These are phyloP conservation scores for Stentor coeruleus DNA, from an alignment of 73 alveolate genomes.

Conservation along the genomic window DNA sequence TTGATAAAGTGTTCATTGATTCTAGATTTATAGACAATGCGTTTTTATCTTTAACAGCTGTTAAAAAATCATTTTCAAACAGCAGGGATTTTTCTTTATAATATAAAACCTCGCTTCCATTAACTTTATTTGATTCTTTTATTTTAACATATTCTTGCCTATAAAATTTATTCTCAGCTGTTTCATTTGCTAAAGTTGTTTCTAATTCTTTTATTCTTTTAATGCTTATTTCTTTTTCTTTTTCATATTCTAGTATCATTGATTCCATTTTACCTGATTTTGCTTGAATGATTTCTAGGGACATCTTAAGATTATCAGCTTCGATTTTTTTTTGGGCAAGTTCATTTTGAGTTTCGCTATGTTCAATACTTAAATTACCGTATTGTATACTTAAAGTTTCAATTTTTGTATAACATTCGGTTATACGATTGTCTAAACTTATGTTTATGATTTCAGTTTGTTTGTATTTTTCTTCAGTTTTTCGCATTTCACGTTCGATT, in stretches of 20 bases:
- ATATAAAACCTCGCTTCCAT: background rate
- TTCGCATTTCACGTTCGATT: background rate
- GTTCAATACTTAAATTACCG: background rate
- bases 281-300: background rate
- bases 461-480: background rate
- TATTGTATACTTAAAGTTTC: background rate
- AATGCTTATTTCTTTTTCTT: background rate
- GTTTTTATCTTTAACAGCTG: background rate
- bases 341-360: background rate
- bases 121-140: background rate
- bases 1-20: background rate
- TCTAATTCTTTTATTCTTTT: background rate
- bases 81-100: background rate
- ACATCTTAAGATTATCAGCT: background rate
- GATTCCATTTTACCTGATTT: background rate
- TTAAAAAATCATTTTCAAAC: background rate
- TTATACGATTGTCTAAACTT: background rate
- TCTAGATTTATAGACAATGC: background rate
- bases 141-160: slow-evolving; percentile 4
- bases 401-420: background rate
- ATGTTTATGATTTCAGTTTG: background rate
- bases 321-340: slow-evolving; percentile 21
- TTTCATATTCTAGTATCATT: background rate
- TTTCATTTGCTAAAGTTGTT: background rate
- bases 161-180: background rate